Base-by-base conservation (phyloP, 192 early-diverging fungal genomes). In the Coemansia sp. region DNA sequence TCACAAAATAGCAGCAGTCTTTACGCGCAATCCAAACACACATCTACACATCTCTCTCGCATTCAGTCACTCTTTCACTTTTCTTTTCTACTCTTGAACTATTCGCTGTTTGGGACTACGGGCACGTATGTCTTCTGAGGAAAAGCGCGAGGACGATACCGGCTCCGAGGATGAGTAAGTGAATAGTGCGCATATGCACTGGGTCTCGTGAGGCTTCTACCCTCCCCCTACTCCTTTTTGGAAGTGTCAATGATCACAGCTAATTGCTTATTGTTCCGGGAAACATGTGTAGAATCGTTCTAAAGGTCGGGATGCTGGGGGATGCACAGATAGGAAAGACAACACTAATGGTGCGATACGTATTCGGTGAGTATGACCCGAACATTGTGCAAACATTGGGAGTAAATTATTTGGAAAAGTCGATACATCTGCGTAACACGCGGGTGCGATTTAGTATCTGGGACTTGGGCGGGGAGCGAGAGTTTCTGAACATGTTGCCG, bases 351-450 rank as follows among this genome's bases (percentile, higher is more conserved):
- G 94, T 98, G 53, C 97, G 97, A 79, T 98, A 98, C 77, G 95
- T 95, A 13, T 95, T 97, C 79, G 96, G 96, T 2, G 90, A 89
- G 33, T 98, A 96, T 79, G 94, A 97, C 68, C 92, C 95, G 57
- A 94, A 95, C 69, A 97, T 97, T 79, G 95, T 96, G 57, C 96
- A 97, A 73, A 98, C 96, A 33, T 82, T 98, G 27, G 96, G 96
- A 65, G 93, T 98, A 46, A 96, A 96, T 71, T 97, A 97, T 71
- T 93, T 97, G 92, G 96, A 98, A 78, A 98, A 98, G 81, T 96
- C 95, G 0, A 90, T 98, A 34, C 87, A 90, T 13, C 90, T 98
- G 64, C 87, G 90, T 63, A 94, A 95, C 68, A 95, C 93, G 8
- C 93, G 93, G 68, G 93, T 98, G 65, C 97, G 95, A 18, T 98